Conservation (phyloP, 2,329 filamentous ascomycete genomes). For the Verticillium dahliae region DNA sequence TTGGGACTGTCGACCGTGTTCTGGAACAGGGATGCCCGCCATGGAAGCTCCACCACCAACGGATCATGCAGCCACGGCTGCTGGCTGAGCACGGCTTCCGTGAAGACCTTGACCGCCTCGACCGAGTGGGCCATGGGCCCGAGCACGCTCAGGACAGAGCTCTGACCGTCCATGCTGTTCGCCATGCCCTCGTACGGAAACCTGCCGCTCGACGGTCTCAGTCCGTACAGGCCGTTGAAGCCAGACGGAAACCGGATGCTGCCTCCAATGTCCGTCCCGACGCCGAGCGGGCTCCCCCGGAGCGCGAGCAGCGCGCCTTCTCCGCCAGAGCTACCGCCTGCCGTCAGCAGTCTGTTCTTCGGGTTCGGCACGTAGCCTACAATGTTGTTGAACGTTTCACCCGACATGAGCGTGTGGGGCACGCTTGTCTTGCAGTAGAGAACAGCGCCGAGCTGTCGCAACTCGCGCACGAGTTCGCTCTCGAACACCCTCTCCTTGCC, state of each 20-base stretch:
- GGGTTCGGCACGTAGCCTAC: conserved; percentile 32
- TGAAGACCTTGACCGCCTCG: conserved; percentile 12
- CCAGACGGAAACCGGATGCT: neutral
- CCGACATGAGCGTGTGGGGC: conserved; percentile 20
- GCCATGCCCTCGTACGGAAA: conserved; percentile 24
- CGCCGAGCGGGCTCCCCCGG: neutral
- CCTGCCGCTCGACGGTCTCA: neutral
- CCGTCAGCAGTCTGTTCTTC: conserved; percentile 27
- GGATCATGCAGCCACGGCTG: conserved; percentile 29
- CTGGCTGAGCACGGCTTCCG: conserved; percentile 21
- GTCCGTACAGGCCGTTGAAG: conserved; percentile 6
- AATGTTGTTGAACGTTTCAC: conserved; percentile 28
- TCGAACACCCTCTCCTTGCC: neutral
- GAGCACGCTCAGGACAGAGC: conserved; percentile 23
- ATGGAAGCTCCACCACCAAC: conserved; percentile 26
- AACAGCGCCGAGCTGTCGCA: neutral
- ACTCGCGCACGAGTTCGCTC: neutral
- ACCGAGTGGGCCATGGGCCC: conserved; percentile 23
- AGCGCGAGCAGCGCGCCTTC: conserved; percentile 15
- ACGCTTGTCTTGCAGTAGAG: neutral
- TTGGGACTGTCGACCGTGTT: no score
- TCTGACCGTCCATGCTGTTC: conserved; percentile 26
- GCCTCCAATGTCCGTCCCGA: neutral
- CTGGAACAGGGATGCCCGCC: conserved; percentile 11
- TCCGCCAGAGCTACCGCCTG: conserved; percentile 35